phyloP scores from a whole-genome alignment of 345 rosid genomes.

The Melastoma malabathricum region DNA sequence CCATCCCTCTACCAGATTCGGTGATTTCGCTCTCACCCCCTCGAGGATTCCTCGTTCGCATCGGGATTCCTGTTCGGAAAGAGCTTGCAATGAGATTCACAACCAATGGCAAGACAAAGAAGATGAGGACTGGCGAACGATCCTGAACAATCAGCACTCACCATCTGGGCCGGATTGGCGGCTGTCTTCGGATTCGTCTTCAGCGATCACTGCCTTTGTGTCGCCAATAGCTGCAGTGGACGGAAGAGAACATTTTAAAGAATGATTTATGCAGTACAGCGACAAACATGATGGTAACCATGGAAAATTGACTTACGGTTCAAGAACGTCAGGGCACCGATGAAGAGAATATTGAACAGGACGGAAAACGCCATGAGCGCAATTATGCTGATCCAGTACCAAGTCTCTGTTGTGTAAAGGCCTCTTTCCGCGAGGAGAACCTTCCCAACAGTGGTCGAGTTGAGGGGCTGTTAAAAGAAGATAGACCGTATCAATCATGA shows the following conservation, averaged over 20 bases:
- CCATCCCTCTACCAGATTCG: conserved; percentile 17
- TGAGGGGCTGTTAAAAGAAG: neutral
- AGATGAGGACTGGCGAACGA: too few species aligned
- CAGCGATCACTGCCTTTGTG: conserved; percentile 5
- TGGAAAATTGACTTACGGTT: conserved; percentile 24
- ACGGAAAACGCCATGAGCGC: conserved; percentile 27
- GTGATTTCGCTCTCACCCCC: neutral
- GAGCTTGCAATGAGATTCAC: neutral
- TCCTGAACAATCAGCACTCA: neutral
- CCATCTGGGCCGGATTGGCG: conserved; percentile 7
- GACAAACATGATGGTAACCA: neutral
- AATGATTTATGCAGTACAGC: neutral
- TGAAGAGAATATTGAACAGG: conserved; percentile 29
- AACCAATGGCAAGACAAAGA: neutral
- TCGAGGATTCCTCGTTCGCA: conserved; percentile 4
- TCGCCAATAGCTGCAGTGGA: conserved; percentile 11
- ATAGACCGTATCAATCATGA: too few species aligned
- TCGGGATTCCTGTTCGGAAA: conserved; percentile 2
- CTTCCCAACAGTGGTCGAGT: conserved; percentile 11
- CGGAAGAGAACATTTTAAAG: neutral
- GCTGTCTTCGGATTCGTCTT: conserved; percentile 7
- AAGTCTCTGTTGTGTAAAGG: conserved; percentile 27
- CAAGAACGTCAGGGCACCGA: conserved; percentile 35
- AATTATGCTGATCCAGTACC: conserved; percentile 59
- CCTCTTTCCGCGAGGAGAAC: conserved; percentile 25